A percentile compares a stretch with the other conserved stretches of the same genome.
Conservation (phyloP, 2,329 filamentous ascomycete genomes). For the Colletotrichum simmondsii region DNA sequence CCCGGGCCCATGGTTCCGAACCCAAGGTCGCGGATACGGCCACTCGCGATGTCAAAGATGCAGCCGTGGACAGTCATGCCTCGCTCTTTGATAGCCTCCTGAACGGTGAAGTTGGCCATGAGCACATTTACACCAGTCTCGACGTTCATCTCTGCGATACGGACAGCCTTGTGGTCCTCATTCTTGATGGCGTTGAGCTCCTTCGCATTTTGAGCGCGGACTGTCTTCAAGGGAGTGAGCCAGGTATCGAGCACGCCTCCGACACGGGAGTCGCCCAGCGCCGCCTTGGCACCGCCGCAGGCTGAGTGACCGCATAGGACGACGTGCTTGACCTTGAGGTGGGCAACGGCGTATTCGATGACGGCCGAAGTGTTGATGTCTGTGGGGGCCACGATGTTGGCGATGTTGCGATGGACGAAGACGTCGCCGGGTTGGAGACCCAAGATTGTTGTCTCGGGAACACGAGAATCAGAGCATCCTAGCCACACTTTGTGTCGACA, state of each 20-base stretch:
- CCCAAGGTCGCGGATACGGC: constrained; percentile 60
- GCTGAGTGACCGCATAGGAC: constrained; percentile 76
- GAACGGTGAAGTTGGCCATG: constrained; percentile 74
- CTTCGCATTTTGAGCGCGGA: constrained; percentile 57
- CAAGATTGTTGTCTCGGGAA: constrained; percentile 85
- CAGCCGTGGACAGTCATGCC: constrained; percentile 82
- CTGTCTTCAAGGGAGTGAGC: constrained; percentile 61
- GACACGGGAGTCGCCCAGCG: constrained; percentile 58
- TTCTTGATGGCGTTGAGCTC: constrained; percentile 67
- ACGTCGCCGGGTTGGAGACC: constrained; percentile 84
- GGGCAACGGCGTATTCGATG: constrained; percentile 81
- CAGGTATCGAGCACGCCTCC: constrained; percentile 67
- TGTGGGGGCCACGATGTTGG: constrained; percentile 80
- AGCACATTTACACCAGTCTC: constrained; percentile 74
- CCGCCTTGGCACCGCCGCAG: constrained; percentile 75
- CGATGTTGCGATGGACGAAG: constrained; percentile 92
- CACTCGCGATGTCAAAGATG: constrained; percentile 72
- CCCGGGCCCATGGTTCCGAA: constrained; percentile 47
- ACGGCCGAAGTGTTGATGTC: constrained; percentile 82
- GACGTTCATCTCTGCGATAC: constrained; percentile 83
- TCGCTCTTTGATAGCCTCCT: constrained; percentile 76
- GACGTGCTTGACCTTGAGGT: constrained; percentile 78
- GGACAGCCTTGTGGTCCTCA: constrained; percentile 64
- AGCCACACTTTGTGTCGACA: constrained; percentile 72
- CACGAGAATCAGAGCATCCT: constrained; percentile 87